Conservation (phyloP, 371 early-diverging fungal genomes). For the Mucor velutinosus region DNA sequence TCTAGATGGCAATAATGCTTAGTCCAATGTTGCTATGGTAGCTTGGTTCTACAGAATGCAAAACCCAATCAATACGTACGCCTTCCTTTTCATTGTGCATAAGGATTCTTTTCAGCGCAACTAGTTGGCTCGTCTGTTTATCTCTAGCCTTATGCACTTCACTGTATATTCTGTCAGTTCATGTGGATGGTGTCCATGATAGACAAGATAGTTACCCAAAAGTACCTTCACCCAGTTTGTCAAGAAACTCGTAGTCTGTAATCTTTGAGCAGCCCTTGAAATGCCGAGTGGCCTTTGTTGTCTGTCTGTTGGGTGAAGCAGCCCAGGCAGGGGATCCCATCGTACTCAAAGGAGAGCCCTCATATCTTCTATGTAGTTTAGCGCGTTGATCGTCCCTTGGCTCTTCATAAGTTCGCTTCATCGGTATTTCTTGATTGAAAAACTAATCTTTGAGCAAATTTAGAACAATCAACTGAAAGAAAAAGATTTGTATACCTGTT, state of each 20-base stretch:
- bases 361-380: constrained; percentile 8
- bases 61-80: constrained; percentile 40
- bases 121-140: constrained; percentile 68
- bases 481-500: neutral
- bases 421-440: neutral
- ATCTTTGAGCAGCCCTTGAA: constrained; percentile 70
- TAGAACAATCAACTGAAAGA: neutral
- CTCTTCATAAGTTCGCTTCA: constrained; percentile 23
- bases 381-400: constrained; percentile 12
- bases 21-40: neutral
- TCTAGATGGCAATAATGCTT: constrained; percentile 28
- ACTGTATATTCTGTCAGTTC: constrained; percentile 32
- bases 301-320: constrained; percentile 21
- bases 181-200: neutral
- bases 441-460: neutral
- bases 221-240: constrained; percentile 94
- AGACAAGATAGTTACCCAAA: constrained; percentile 75
- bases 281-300: constrained; percentile 8
- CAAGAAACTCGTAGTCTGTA: constrained; percentile 69
- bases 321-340: constrained; percentile 27
- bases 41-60: neutral
- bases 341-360: constrained; percentile 11
- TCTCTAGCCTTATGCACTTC: constrained; percentile 89
- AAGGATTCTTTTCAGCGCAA: constrained; percentile 90
- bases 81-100: constrained; percentile 95